Evolutionary conservation across 768 basidiomycete genomes (phyloP), one percentile per base, ranked within the genome.

Genomic region (Xerocomellus intermedius): DNA sequence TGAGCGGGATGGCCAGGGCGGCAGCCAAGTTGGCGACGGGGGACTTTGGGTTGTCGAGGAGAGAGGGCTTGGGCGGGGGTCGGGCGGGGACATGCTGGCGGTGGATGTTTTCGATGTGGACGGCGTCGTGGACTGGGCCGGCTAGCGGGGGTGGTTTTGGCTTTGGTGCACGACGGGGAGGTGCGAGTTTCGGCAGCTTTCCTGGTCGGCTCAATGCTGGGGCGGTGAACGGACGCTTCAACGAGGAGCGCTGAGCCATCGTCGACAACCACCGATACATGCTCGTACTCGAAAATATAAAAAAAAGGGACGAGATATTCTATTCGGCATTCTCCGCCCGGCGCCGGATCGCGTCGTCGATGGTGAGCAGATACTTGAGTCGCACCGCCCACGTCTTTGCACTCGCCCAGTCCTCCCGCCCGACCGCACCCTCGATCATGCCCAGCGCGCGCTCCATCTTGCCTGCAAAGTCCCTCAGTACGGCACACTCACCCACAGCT

Each of bases 291-390:
- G 8, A 33, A 35, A 35, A 1, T 14, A 7, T n/a, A n/a, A n/a
- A 16, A 35, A 16, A 35, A 35, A 35, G 12, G 33, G 30, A 10
- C 28, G 8, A 7, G 28, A 28, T 9, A 8, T 33, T 4, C 33
- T 24, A 14, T 12, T 55, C 54, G 65, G 67, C 67, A 67, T 59
- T 62, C 56, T 47, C 67, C 67, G 64, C 41, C 4, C 61, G 48
- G 4, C 9, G 35, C 9, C 24, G 33, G 45, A 71, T 58, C 26
- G 69, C 69, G 22, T 75, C 69, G n/a, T 77, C 71, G 24, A 92
- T 83, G 19, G 84, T 79, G 42, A 82, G 72, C 64, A 92, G 72
- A 67, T 95, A 97, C 60, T 85, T 83, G 24, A 96, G 76, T 61
- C 85, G 79, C 24, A 93, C 79, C 9, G 87, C 80, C 19, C 78